Percentiles rank a stretch among this genome's conserved stretches.
Evolutionary conservation across 1,139 yeast genomes (phyloP).

Genomic region (Blastobotrys apis): DNA sequence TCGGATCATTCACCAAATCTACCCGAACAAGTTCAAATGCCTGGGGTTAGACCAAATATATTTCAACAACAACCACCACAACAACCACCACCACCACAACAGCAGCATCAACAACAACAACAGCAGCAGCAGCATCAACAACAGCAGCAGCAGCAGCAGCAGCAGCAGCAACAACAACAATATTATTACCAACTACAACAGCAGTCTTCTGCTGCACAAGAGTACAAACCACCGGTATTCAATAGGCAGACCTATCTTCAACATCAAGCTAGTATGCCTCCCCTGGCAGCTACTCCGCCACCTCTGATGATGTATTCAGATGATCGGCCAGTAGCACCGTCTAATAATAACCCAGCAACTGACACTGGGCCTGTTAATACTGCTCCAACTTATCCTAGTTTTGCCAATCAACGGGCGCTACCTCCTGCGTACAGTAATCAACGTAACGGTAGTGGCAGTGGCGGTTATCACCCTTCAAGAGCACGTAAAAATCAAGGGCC

Average conservation of each 20-base stretch:
- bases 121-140: conserved; percentile 10
- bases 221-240: conserved; percentile 13
- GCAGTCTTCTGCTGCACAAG: conserved; percentile 1
- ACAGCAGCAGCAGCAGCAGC: conserved; percentile 6
- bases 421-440: too few species aligned
- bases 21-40: conserved; percentile 13
- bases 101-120: conserved; percentile 4
- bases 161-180: conserved; percentile 11
- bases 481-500: too few species aligned
- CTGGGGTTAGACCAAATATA: not conserved
- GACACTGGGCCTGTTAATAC: too few species aligned
- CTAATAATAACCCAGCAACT: too few species aligned
- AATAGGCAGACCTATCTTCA: conserved; percentile 9
- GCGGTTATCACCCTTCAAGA: too few species aligned
- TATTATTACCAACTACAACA: not conserved
- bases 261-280: not conserved
- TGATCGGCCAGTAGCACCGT: conserved; percentile 13
- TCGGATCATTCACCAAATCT: conserved; percentile 22
- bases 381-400: too few species aligned
- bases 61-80: not conserved
- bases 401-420: too few species aligned
- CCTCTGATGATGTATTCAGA: conserved; percentile 13
- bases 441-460: too few species aligned
- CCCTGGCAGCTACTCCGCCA: conserved; percentile 8
- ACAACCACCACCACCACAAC: not conserved